Percentiles rank a stretch among this genome's conserved stretches.
Evolutionary conservation across 2,329 filamentous ascomycete species (phyloP).

Genomic region (Stylonectria norvegica): DNA sequence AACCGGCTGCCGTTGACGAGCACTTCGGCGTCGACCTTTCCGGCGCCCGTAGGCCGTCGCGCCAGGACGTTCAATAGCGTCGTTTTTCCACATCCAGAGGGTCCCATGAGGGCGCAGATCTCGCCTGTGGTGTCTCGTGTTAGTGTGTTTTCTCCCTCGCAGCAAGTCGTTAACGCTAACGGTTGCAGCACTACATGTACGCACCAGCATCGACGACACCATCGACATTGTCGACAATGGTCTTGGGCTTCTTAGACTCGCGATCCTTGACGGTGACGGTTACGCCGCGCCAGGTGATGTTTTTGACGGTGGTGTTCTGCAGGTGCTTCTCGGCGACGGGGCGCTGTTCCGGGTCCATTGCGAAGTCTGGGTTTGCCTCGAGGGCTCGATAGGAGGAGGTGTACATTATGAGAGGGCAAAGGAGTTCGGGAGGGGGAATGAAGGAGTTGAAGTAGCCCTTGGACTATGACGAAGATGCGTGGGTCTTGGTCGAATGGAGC

Average conservation of each 20-base stretch:
- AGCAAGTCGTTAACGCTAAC: neutral
- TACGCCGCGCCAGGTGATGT: slow-evolving; percentile 63
- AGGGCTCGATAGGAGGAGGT: slow-evolving; percentile 1
- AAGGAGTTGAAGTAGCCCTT: neutral
- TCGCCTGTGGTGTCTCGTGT: slow-evolving; percentile 60
- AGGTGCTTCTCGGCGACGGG: slow-evolving; percentile 47
- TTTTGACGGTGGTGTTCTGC: slow-evolving; percentile 60
- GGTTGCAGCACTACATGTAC: slow-evolving; percentile 2
- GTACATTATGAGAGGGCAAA: neutral
- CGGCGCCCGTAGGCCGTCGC: slow-evolving; percentile 46
- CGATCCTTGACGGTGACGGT: slow-evolving; percentile 71
- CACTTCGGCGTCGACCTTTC: slow-evolving; percentile 37
- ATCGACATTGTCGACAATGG: slow-evolving; percentile 60
- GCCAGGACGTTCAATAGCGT: slow-evolving; percentile 80
- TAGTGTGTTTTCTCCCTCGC: too few relatives aligned
- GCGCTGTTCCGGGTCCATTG: slow-evolving; percentile 24
- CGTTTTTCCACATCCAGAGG: slow-evolving; percentile 71
- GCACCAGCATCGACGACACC: slow-evolving; percentile 62
- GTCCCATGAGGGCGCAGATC: slow-evolving; percentile 78
- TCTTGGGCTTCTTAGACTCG: slow-evolving; percentile 58
- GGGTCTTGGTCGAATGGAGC: too few relatives aligned
- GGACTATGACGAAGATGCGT: too few relatives aligned
- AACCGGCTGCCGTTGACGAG: slow-evolving; percentile 59
- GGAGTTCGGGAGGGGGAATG: neutral
- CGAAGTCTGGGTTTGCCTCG: slow-evolving; percentile 5